These are phyloP conservation scores for Curvularia hawaiiensis DNA, from an alignment of 2,329 filamentous ascomycete genomes.

Conservation along the genomic window DNA sequence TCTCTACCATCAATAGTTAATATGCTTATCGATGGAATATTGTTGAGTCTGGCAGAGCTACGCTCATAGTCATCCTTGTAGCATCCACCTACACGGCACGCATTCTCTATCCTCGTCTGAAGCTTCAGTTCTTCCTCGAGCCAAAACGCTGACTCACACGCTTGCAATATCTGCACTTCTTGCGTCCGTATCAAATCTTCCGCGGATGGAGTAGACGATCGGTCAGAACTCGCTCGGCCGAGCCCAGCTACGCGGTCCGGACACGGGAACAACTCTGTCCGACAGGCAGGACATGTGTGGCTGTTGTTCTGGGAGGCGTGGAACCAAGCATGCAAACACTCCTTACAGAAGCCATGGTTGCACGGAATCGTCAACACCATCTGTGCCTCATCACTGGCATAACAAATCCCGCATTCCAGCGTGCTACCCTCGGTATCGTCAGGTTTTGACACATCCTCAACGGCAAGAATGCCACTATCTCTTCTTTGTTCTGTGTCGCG, in stretches of 20 bases:
- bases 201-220: not conserved
- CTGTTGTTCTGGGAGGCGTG: not conserved
- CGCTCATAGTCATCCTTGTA: not conserved
- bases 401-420: not conserved
- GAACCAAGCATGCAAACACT: not conserved
- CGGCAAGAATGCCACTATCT: not conserved
- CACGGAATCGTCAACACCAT: not conserved
- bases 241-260: not conserved
- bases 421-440: not conserved
- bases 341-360: not conserved
- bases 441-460: not conserved
- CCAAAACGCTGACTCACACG: not conserved
- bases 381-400: not conserved
- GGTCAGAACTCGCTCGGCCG: not conserved
- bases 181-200: not conserved
- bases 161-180: not conserved
- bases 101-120: not conserved
- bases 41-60: not conserved
- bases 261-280: not conserved
- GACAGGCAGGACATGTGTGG: not conserved
- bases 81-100: not conserved
- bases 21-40: not conserved
- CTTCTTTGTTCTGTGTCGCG: not conserved
- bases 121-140: not conserved
- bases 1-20: not conserved